Base-by-base conservation (phyloP, 768 basidiomycete species). In the Termitomyces sp. region DNA sequence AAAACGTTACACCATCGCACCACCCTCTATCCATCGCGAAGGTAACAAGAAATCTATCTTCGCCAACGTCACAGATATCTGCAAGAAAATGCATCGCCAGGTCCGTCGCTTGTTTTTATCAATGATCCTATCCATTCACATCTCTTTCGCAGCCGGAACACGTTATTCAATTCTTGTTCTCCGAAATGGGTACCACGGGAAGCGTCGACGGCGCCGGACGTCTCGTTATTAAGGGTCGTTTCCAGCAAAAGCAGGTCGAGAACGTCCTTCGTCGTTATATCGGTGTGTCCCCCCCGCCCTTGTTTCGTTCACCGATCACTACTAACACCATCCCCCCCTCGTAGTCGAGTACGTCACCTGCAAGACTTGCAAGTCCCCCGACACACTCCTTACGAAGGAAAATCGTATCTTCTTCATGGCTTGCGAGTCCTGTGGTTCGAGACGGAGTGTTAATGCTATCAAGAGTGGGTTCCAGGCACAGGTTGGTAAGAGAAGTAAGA, bases 381-480 rank as follows among this genome's bases (percentile, higher is more conserved):
- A 99, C 70, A 99, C 97, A 2, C 83, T 97, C 18, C 83, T 99
- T 35, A 88, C 89, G 27, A 99, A 98, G 73, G 95, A 98, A 75
- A 97, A 97, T 72, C 91, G 97, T 73, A 92, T 99, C 68, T 98
- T 95, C 81, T 99, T 99, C 82, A 90, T 92, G 84, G 81, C 91
- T 0, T 94, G 92, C 74, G 89, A 94, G 71, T 89, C 89, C 6
- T 96, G 93, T 63, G 93, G 92, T 2, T 90, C 88, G 62, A 77
- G 91, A 64, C 86, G 95, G 20, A 94, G 92, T 56, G 96, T 99
- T 63, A 91, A 91, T 62, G 78, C 94, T 35, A 96, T 99, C 86
- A 98, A 98, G 85, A 94, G 91, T 57, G 96, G 96, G 73, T 99
- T 89, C 84, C 93, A 97, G 76, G 95, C 94, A 51, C 94, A 97